Conservation (phyloP, 108 stramenopile species). For the Cyclotella cryptica region DNA sequence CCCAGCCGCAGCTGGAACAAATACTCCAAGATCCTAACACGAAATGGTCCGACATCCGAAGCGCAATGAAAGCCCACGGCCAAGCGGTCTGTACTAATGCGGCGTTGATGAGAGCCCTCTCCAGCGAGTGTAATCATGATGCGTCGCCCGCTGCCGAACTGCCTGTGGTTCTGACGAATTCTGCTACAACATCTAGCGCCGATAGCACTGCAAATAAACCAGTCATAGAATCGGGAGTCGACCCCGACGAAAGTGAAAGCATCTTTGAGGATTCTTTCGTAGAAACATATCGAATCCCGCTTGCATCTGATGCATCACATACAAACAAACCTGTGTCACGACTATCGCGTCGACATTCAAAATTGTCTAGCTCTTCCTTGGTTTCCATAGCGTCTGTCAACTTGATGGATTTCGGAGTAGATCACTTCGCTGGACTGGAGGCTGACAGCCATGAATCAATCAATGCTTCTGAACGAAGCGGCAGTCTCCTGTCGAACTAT, state of each 20-base stretch:
- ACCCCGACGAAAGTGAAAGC: no score
- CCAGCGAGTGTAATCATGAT: not conserved
- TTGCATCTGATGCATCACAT: not conserved
- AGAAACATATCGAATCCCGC: not conserved
- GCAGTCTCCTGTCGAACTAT: not conserved
- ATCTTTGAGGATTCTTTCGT: no score
- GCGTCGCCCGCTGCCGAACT: not conserved
- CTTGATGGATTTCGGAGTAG: conserved; percentile 17
- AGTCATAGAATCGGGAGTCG: no score
- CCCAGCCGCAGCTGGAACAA: conserved; percentile 31
- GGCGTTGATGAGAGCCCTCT: conserved; percentile 25
- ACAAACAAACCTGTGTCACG: not conserved
- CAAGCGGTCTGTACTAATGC: conserved; percentile 28
- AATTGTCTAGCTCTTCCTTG: not conserved
- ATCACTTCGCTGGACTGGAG: not conserved
- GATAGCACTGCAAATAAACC: no score
- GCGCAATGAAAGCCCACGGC: conserved; percentile 19
- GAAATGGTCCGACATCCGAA: conserved; percentile 35
- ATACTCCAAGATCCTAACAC: conserved; percentile 26
- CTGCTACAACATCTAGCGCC: no score
- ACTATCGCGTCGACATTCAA: not conserved
- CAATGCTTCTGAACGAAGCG: no score
- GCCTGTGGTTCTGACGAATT: no score
- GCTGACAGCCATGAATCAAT: no score
- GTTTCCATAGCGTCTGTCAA: not conserved